A percentile compares a stretch with the other conserved stretches of the same genome.
phyloP scores from a whole-genome alignment of 164 flowering plant species.

The Litsea cubeba region DNA sequence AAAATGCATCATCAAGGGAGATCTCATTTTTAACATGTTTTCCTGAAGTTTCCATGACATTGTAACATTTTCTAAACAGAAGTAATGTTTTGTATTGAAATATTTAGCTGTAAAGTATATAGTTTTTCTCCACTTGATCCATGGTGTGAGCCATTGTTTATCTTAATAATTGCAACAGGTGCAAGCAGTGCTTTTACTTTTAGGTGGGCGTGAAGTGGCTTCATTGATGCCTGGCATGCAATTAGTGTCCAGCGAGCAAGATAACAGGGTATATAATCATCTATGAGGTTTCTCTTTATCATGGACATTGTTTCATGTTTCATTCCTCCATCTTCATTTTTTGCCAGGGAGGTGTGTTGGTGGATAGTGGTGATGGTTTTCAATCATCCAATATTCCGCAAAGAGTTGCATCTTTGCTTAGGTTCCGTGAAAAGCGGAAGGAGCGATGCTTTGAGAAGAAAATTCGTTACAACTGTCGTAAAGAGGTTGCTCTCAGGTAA shows the following conservation, averaged over 20 bases:
- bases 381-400: slow-evolving; percentile 9
- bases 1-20: too few relatives aligned
- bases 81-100: too few relatives aligned
- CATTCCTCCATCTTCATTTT: background rate
- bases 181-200: slow-evolving; percentile 19
- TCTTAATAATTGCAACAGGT: slow-evolving; percentile 10
- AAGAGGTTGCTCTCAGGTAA: slow-evolving; percentile 21
- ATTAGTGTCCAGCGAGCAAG: slow-evolving; percentile 2
- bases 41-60: too few relatives aligned
- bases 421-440: slow-evolving; percentile 22
- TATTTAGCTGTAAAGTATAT: background rate
- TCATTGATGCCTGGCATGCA: slow-evolving; percentile 5
- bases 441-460: slow-evolving; percentile 18
- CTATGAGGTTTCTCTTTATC: background rate
- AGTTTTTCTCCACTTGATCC: background rate
- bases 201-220: slow-evolving; percentile 21
- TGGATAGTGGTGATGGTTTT: background rate
- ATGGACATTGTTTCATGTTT: background rate
- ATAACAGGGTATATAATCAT: slow-evolving; percentile 4
- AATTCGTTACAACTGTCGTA: slow-evolving; percentile 17
- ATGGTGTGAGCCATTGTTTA: background rate
- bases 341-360: slow-evolving; percentile 15
- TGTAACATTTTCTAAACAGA: too few relatives aligned
- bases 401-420: slow-evolving; percentile 12
- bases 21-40: too few relatives aligned